Evolutionary conservation across 2,329 filamentous ascomycete genomes (phyloP), one percentile per base, ranked within the genome.

Genomic region (Penicillium expansum): DNA sequence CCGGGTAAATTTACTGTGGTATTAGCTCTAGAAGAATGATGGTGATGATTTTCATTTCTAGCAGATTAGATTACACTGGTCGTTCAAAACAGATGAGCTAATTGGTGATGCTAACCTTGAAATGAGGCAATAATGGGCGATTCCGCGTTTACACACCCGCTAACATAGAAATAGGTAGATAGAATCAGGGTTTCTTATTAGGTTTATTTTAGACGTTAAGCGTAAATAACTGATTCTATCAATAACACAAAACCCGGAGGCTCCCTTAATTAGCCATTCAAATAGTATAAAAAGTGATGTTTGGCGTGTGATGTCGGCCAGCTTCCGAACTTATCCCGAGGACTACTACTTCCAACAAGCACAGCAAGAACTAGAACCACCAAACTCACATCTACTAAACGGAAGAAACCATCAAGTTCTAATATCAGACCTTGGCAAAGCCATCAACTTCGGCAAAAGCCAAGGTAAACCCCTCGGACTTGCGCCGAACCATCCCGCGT

Each of bases 401-500:
- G 20, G 16, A 5, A 29, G 8, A 29, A 27, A 20, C 8, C 2
- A 16, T 8, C 24, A 22, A 45, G 20, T 35, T 8, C 0, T 5
- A 35, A 35, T 22, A 8, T 24, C 5, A 9, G 30, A 27, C 29
- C 14, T 16, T 33, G 16, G 16, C 11, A 33, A 41, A 44, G 20
- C 29, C 6, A 54, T 20, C n/a, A 6, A 16, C 8, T 5, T 38
- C 33, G 22, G 45, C 27, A 24, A 53, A 30, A 39, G 33, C 33
- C 33, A 53, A 48, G 32, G 4, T 33, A 22, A 14, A 20, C 29
- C 16, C n/a, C 32, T 64, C 62, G 62, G 62, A 64, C 55, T 62
- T 62, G 2, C 20, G 29, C 62, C 62, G 62, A 63, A 41, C 16
- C 52, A 63, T 56, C 58, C 62, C 58, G 53, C 58, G 47, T 33